A percentile compares a stretch with the other conserved stretches of the same genome.
Evolutionary conservation across 768 basidiomycete genomes (phyloP).

Genomic region (Panellus pusillus): DNA sequence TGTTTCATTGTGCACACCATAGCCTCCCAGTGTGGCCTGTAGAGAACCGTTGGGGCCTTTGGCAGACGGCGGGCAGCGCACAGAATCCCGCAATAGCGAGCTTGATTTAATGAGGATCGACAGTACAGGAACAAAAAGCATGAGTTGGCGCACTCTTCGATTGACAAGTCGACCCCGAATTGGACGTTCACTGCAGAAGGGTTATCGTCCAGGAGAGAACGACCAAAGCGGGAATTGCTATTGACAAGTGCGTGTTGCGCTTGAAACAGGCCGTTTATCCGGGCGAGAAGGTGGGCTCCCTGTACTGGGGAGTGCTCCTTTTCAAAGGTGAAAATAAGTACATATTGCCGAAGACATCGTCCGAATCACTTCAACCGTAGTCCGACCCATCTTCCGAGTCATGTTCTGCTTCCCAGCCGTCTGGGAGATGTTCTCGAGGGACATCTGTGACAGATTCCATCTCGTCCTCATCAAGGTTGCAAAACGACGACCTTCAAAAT

Average conservation of each 20-base stretch:
- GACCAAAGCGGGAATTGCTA: slow-evolving; percentile 1
- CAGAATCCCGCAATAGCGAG: slow-evolving; percentile 3
- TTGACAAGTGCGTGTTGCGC: slow-evolving; percentile 6
- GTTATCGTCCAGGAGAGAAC: slow-evolving; percentile 2
- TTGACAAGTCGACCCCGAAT: slow-evolving; percentile 6
- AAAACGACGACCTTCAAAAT: neutral
- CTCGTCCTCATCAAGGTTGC: neutral
- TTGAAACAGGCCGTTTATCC: slow-evolving; percentile 1
- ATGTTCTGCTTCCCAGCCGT: neutral
- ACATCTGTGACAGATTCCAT: too few species aligned
- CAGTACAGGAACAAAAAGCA: neutral
- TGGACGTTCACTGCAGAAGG: slow-evolving; percentile 2
- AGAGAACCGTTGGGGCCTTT: neutral
- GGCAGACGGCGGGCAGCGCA: neutral
- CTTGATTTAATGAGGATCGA: neutral
- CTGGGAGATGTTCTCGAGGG: neutral
- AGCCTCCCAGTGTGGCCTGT: slow-evolving; percentile 8
- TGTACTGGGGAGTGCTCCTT: neutral
- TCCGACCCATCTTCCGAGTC: neutral
- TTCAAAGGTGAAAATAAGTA: slow-evolving; percentile 9
- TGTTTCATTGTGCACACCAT: slow-evolving; percentile 3
- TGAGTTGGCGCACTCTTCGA: slow-evolving; percentile 15
- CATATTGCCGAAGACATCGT: slow-evolving; percentile 6
- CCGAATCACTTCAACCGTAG: neutral
- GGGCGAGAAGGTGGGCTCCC: slow-evolving; percentile 5